Evolutionary conservation across 805 yeast genomes (phyloP).

Genomic region (Saccharomyces kudriavzevii): DNA sequence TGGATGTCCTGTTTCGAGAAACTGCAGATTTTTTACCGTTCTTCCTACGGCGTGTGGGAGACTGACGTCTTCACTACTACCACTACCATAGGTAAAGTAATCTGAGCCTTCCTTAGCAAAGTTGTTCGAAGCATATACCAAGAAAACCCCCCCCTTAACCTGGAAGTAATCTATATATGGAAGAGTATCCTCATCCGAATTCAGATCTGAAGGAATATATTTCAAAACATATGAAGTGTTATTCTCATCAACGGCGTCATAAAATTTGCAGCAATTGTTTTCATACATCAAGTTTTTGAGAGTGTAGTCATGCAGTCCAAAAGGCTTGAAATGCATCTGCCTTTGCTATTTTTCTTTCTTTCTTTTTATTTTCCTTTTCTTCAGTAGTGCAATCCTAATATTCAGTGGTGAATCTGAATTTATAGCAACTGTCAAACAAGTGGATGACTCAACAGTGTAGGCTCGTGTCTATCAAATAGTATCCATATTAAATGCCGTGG

Average conservation of each 20-base stretch:
- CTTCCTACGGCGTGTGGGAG: not conserved
- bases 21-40: not conserved
- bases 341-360: not conserved
- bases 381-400: not conserved
- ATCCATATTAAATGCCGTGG: not conserved
- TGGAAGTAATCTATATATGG: constrained; percentile 4
- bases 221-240: constrained; percentile 9
- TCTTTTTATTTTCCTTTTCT: not conserved
- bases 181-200: not conserved
- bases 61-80: not conserved
- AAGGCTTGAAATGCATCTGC: not conserved
- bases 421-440: not conserved
- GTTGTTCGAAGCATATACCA: constrained; percentile 8
- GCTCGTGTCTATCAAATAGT: too few relatives aligned
- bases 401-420: not conserved
- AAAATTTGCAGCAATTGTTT: constrained; percentile 6
- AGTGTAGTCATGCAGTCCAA: constrained; percentile 6
- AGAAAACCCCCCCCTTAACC: not conserved
- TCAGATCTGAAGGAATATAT: not conserved
- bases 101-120: constrained; percentile 14
- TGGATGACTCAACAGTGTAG: not conserved
- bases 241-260: constrained; percentile 5
- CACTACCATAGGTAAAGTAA: constrained; percentile 12
- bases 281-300: constrained; percentile 9
- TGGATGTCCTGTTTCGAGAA: not conserved